Evolutionary conservation across 1,284 basidiomycete species (phyloP).

Genomic region (Trichosporon sp.): DNA sequence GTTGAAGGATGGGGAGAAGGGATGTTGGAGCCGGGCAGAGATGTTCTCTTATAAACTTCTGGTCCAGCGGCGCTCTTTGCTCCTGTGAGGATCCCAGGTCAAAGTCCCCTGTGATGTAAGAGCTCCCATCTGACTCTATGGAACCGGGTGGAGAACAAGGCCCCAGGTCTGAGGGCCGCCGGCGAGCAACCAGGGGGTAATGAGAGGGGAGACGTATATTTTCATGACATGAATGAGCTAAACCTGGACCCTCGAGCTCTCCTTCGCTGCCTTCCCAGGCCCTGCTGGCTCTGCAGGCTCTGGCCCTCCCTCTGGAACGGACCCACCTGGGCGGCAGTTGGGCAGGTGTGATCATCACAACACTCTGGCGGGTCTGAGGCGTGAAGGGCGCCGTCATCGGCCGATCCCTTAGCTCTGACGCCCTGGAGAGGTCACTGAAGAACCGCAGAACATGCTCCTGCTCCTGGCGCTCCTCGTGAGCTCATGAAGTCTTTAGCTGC

Average conservation of each 20-base stretch:
- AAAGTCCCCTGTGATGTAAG: constrained; percentile 10
- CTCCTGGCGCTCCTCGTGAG: neutral
- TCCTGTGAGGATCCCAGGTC: too few species aligned
- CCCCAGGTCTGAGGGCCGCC: constrained; percentile 2
- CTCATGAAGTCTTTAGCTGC: neutral
- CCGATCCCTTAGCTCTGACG: neutral
- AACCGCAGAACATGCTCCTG: neutral
- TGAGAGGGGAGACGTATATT: neutral
- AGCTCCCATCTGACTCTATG: neutral
- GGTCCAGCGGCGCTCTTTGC: neutral
- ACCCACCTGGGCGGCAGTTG: neutral
- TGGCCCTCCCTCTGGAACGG: constrained; percentile 2
- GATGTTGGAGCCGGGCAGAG: neutral
- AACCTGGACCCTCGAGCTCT: neutral
- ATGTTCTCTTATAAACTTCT: constrained; percentile 11
- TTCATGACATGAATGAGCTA: constrained; percentile 14
- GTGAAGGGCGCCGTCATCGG: constrained; percentile 2
- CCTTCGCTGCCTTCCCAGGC: neutral
- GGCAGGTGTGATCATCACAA: constrained; percentile 5
- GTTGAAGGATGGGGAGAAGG: constrained; percentile 19
- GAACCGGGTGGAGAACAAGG: constrained; percentile 5
- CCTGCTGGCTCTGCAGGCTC: neutral
- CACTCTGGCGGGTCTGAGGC: neutral
- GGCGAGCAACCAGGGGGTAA: neutral
- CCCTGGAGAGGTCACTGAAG: neutral